Conservation (phyloP, 2,329 filamentous ascomycete species). For the Claviceps paspali region DNA sequence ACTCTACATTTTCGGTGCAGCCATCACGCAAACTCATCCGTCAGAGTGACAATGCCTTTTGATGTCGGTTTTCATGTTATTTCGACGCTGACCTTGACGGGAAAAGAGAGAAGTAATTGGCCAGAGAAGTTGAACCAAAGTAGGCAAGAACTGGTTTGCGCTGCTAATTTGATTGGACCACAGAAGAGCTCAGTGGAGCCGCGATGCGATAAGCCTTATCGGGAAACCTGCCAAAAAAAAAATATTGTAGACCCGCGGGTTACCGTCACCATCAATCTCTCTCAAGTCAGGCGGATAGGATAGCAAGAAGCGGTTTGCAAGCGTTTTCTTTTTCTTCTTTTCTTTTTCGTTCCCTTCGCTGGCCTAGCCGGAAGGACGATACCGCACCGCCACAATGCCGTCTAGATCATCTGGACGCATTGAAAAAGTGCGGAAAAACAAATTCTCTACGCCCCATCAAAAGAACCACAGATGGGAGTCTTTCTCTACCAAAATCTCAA, state of each 20-base stretch:
- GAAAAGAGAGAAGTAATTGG: no score
- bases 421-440: slow-evolving; percentile 53
- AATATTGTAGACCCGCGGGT: slow-evolving; percentile 4
- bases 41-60: not conserved
- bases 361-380: no score
- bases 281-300: no score
- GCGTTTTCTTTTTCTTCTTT: not conserved
- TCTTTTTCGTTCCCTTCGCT: slow-evolving; percentile 4
- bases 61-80: not conserved
- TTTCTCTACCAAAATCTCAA: slow-evolving; percentile 79
- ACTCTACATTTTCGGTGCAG: slow-evolving; percentile 35
- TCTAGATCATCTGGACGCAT: slow-evolving; percentile 50
- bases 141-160: slow-evolving; percentile 15
- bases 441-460: slow-evolving; percentile 55
- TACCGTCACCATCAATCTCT: no score
- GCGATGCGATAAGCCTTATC: slow-evolving; percentile 18
- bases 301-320: not conserved
- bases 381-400: slow-evolving; percentile 40
- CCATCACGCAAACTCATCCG: slow-evolving; percentile 19
- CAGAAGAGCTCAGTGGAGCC: slow-evolving; percentile 3
- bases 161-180: slow-evolving; percentile 16
- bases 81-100: no score
- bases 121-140: no score
- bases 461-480: slow-evolving; percentile 84
- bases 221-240: slow-evolving; percentile 12